phyloP scores from a whole-genome alignment of 2,329 filamentous ascomycete species.

The Aspergillus persii region DNA sequence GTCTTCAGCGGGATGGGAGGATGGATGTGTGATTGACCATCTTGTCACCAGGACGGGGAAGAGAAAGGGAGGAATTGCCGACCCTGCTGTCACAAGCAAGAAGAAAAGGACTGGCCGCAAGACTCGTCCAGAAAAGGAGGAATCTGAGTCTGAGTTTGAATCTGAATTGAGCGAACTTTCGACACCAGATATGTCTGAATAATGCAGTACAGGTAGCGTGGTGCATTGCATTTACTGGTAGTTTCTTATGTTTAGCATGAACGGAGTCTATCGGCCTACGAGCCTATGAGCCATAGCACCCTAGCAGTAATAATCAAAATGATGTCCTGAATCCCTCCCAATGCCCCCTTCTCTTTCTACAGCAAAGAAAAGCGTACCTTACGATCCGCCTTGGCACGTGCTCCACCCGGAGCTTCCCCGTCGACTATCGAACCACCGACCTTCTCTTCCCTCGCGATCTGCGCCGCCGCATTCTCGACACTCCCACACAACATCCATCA shows the following conservation, averaged over 20 bases:
- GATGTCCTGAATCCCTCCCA: too few species aligned
- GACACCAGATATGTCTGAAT: neutral
- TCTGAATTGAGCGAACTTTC: neutral
- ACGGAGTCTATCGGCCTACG: too few species aligned
- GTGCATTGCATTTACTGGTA: too few species aligned
- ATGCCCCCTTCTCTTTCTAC: too few species aligned
- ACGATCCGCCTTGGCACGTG: conserved; percentile 13
- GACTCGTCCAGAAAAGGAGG: neutral
- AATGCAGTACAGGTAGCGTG: too few species aligned
- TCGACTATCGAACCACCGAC: conserved; percentile 19
- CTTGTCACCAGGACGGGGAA: conserved; percentile 57
- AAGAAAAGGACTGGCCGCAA: conserved; percentile 6
- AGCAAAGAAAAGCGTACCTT: too few species aligned
- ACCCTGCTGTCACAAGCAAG: neutral
- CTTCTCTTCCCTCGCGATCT: neutral
- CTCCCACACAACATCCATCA: conserved; percentile 14
- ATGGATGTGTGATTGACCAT: conserved; percentile 64
- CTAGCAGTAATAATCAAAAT: too few species aligned
- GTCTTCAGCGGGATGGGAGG: conserved; percentile 61
- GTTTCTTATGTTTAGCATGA: too few species aligned
- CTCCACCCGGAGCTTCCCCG: conserved; percentile 14
- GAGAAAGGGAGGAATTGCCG: conserved; percentile 33
- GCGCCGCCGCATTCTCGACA: too few species aligned
- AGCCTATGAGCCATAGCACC: too few species aligned
- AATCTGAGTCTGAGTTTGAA: neutral